A percentile compares a stretch with the other conserved stretches of the same genome.
Conservation (phyloP, 345 rosid species). For the Populus pruinosa region DNA sequence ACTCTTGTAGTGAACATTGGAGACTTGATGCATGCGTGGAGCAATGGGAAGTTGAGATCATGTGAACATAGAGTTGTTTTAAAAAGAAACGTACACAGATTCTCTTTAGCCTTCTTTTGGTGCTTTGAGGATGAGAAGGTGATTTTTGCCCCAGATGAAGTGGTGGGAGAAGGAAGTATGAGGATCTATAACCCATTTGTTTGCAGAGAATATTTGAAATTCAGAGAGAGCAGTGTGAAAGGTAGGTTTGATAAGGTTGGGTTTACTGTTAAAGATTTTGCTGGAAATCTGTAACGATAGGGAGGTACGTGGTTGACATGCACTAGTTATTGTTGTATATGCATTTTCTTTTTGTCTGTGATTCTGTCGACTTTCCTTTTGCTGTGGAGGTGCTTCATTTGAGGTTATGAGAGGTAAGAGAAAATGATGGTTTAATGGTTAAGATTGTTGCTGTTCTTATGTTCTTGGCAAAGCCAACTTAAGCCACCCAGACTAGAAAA, state of each 20-base stretch:
- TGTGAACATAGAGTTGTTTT: slow-evolving; percentile 39
- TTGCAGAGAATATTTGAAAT: slow-evolving; percentile 38
- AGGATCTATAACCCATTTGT: slow-evolving; percentile 36
- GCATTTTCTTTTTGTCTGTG: too few relatives aligned
- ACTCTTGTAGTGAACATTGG: slow-evolving; percentile 41
- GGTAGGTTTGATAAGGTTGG: slow-evolving; percentile 45
- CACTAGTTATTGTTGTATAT: too few relatives aligned
- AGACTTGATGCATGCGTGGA: slow-evolving; percentile 48
- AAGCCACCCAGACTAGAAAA: too few relatives aligned
- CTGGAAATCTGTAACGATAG: slow-evolving; percentile 12
- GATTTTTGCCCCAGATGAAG: slow-evolving; percentile 32
- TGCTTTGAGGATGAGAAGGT: slow-evolving; percentile 40
- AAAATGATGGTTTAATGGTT: too few relatives aligned
- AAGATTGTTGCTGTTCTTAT: too few relatives aligned
- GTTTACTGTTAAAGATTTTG: slow-evolving; percentile 44
- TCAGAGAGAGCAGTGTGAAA: slow-evolving; percentile 31
- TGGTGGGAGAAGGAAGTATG: slow-evolving; percentile 20
- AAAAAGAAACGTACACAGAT: slow-evolving; percentile 18
- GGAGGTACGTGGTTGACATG: too few relatives aligned
- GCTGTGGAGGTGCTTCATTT: too few relatives aligned
- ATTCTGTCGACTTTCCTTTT: too few relatives aligned
- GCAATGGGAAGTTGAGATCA: slow-evolving; percentile 38
- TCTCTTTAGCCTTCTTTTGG: slow-evolving; percentile 43
- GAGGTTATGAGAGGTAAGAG: too few relatives aligned
- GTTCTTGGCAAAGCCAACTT: too few relatives aligned